Evolutionary conservation across 2,329 filamentous ascomycete species (phyloP).

Genomic region (Aspergillus tubingensis): DNA sequence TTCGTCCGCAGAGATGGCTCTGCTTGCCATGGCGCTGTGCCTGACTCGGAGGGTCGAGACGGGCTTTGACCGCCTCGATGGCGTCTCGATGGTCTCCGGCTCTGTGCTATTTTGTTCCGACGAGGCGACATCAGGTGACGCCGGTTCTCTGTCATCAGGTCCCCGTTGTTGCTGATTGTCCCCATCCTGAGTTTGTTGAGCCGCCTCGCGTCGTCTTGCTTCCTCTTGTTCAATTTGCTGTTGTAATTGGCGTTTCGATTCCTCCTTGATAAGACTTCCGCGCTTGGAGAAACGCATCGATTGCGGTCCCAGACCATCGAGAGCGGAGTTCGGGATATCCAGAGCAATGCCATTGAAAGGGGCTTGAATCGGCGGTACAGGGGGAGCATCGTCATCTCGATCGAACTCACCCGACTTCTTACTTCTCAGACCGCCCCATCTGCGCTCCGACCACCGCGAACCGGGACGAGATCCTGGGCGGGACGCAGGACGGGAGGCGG

Average conservation of each 20-base stretch:
- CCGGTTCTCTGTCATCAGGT: conserved; percentile 3
- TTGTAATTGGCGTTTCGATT: conserved; percentile 40
- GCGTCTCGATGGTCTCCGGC: conserved; percentile 25
- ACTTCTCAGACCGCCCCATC: conserved; percentile 40
- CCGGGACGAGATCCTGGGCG: conserved; percentile 40
- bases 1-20: conserved; percentile 64
- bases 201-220: conserved; percentile 11
- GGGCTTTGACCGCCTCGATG: conserved; percentile 31
- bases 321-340: conserved; percentile 56
- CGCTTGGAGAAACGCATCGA: conserved; percentile 61
- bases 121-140: conserved; percentile 10
- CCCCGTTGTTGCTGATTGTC: conserved; percentile 12
- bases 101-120: conserved; percentile 20
- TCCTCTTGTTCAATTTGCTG: conserved; percentile 24
- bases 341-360: conserved; percentile 55
- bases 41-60: conserved; percentile 42
- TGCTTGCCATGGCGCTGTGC: conserved; percentile 41
- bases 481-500: conserved; percentile 34
- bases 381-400: conserved; percentile 35
- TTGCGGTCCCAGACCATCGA: conserved; percentile 55
- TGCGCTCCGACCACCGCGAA: conserved; percentile 48
- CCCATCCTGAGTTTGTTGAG: conserved; percentile 10
- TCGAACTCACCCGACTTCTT: conserved; percentile 39
- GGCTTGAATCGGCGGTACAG: conserved; percentile 35
- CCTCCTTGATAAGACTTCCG: conserved; percentile 61